Conservation (phyloP, 2,329 filamentous ascomycete species). For the Aspergillus versicolor region DNA sequence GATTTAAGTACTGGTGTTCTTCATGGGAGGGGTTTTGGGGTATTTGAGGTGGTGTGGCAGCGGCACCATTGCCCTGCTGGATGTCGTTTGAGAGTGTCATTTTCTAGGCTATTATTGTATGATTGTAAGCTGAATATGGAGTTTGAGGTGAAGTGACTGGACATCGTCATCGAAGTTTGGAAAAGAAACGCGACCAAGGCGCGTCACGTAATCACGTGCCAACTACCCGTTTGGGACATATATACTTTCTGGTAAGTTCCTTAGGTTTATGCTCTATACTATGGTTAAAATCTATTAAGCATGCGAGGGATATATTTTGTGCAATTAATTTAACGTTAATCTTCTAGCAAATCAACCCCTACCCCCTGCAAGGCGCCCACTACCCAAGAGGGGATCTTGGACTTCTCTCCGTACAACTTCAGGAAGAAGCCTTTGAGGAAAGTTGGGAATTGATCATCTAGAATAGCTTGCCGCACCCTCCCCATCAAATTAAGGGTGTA, state of each 20-base stretch:
- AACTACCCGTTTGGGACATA: background rate
- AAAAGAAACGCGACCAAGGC: conserved; percentile 23
- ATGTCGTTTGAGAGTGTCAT: background rate
- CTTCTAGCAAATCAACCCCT: conserved; percentile 68
- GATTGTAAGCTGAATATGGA: background rate
- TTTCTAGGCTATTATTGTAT: background rate
- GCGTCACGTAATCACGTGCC: conserved; percentile 31
- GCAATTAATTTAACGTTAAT: conserved; percentile 14
- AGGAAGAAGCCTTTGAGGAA: conserved; percentile 79
- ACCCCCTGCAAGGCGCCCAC: conserved; percentile 75
- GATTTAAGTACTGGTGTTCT: conserved; percentile 89
- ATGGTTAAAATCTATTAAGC: too few relatives aligned
- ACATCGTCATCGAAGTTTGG: background rate
- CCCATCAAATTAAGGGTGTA: conserved; percentile 86
- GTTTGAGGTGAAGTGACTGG: background rate
- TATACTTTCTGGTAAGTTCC: background rate
- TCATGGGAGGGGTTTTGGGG: conserved; percentile 59
- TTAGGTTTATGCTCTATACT: too few relatives aligned
- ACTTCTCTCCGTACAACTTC: conserved; percentile 65
- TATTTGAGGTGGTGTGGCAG: conserved; percentile 11
- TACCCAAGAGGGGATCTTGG: conserved; percentile 77
- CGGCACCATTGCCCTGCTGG: background rate
- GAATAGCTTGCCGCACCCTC: conserved; percentile 69
- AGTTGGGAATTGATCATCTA: conserved; percentile 75
- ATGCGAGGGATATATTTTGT: background rate